Conservation (phyloP, 495 filamentous ascomycete genomes). For the Staphylotrichum tortipilum region DNA sequence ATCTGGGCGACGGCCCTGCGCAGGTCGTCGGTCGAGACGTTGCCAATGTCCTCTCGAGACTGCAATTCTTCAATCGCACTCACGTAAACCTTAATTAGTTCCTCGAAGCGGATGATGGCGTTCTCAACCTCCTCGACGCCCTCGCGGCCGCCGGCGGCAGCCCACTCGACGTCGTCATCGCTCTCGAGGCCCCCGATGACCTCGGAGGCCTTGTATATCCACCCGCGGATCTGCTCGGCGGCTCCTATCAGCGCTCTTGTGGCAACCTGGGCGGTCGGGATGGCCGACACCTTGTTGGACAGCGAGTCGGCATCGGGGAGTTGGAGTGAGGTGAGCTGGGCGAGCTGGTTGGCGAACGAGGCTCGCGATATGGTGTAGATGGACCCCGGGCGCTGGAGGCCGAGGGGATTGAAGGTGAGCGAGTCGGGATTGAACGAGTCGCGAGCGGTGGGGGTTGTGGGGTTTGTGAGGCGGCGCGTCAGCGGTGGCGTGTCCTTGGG, state of each 20-base stretch:
- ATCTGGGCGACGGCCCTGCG: conserved; percentile 70
- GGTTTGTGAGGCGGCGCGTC: conserved; percentile 11
- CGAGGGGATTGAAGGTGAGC: conserved; percentile 44
- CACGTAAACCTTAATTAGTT: conserved; percentile 81
- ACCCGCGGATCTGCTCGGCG: conserved; percentile 81
- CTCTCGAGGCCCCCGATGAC: conserved; percentile 78
- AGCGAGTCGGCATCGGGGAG: conserved; percentile 76
- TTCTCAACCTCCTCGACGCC: conserved; percentile 82
- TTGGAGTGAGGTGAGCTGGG: conserved; percentile 74
- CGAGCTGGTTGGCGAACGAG: conserved; percentile 84
- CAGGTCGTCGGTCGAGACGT: conserved; percentile 59
- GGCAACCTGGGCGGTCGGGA: conserved; percentile 71
- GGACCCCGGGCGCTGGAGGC: conserved; percentile 58
- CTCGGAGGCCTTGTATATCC: conserved; percentile 84
- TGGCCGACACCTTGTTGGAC: conserved; percentile 69
- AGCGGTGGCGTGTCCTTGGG: conserved; percentile 42
- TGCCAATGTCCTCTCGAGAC: conserved; percentile 62
- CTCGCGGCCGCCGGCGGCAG: conserved; percentile 82
- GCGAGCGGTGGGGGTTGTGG: conserved; percentile 16
- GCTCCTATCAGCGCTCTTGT: conserved; percentile 68
- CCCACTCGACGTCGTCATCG: conserved; percentile 97
- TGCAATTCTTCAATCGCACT: conserved; percentile 84
- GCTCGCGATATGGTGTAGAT: conserved; percentile 83
- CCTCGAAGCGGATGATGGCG: conserved; percentile 77
- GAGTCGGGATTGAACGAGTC: conserved; percentile 34